Evolutionary conservation across 495 filamentous ascomycete genomes (phyloP), one percentile per base, ranked within the genome.

Genomic region (Aspergillus affinis): DNA sequence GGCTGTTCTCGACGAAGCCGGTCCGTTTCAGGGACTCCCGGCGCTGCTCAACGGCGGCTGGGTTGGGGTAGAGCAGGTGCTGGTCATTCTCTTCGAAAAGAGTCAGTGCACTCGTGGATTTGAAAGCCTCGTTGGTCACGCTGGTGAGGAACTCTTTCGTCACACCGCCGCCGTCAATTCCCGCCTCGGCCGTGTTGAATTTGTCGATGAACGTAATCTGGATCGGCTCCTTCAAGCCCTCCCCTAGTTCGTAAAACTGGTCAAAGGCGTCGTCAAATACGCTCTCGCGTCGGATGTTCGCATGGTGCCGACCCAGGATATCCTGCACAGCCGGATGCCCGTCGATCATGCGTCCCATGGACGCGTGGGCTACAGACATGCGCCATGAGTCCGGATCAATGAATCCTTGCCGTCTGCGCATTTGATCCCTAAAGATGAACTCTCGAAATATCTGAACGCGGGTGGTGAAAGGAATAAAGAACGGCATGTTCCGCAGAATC

Each of bases 141-240:
- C 90, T 94, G 0, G 90, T 97, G 29, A 98, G 78, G 65, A 99
- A 99, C 65, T 99, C 94, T 66, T 99, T 99, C 15, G 93, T 98
- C 17, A 99, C 94, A 48, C 94, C 94, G 29, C 94, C 94, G 0
- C 94, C 94, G 69, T 99, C 94, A 59, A 99, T 97, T 30, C 94
- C 94, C 6, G 94, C 92, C 74, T 99, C 94, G 26, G 83, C 79
- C 3, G 87, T 85, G 55, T 88, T 88, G 62, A 96, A 99, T 62
- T 90, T 83, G 65, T 99, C 94, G 17, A 97, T 90, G 65, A 98
- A 99, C 15, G 89, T 93, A 64, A 99, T 98, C 70, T 96, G 92
- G 21, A 99, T 97, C 0, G 95, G 94, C 69, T 99, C 93, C 68
- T 98, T 98, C 57, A 99, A 78, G 1, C 87, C 87, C 17, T 91